Conservation (phyloP, 768 basidiomycete genomes). For the Amanita molliuscula region DNA sequence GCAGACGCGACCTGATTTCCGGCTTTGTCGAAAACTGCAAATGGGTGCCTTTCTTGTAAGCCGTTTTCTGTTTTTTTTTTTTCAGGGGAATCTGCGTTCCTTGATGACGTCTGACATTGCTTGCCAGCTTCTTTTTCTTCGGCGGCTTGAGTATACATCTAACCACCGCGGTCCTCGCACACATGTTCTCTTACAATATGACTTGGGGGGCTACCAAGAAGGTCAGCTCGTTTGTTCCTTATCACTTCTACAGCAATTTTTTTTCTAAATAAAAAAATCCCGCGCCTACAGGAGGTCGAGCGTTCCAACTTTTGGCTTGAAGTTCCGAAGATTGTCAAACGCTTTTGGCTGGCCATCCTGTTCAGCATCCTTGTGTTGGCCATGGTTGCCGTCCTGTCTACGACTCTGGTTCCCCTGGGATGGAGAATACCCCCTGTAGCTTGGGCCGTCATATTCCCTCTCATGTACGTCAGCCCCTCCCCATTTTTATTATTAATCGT, state of each 20-base stretch:
- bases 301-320: conserved; percentile 87
- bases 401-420: conserved; percentile 41
- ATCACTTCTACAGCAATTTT: background rate
- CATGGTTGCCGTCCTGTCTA: conserved; percentile 47
- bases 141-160: conserved; percentile 68
- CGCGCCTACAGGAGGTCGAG: conserved; percentile 61
- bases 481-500: too few relatives aligned
- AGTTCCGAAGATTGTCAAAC: conserved; percentile 72
- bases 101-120: background rate
- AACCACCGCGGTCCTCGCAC: conserved; percentile 51
- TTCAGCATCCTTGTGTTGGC: conserved; percentile 41
- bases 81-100: background rate
- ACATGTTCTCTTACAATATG: conserved; percentile 69
- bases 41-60: conserved; percentile 72
- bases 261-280: too few relatives aligned
- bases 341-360: conserved; percentile 61
- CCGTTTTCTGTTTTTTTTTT: too few relatives aligned
- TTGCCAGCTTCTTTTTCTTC: conserved; percentile 65
- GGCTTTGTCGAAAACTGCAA: conserved; percentile 48
- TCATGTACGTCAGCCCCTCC: conserved; percentile 37
- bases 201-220: conserved; percentile 74
- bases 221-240: conserved; percentile 13
- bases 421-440: conserved; percentile 53
- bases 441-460: conserved; percentile 74
- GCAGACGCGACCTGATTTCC: conserved; percentile 38